Base-by-base conservation (phyloP, 768 basidiomycete species). In the Pisolithus orientalis region DNA sequence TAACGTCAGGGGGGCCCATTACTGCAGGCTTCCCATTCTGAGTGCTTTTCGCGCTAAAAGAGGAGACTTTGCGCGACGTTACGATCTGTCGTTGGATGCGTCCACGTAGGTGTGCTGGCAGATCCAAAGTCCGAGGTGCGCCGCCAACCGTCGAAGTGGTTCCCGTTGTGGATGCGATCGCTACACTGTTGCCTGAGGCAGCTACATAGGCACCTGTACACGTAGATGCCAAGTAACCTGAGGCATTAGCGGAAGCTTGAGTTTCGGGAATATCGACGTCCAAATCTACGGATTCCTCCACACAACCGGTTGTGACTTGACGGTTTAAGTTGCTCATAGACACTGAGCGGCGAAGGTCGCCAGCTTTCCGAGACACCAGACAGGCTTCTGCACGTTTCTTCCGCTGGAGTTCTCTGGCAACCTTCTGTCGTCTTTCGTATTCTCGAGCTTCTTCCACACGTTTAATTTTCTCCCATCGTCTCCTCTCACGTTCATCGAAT, bases 161-260 rank as follows among this genome's bases (percentile, higher is more conserved):
- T 1, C 90, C 92, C 38, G 89, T 87, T 24, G 86, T 88, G 2
- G 94, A 96, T 1, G 95, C 94, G 62, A 98, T 84, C 38, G 82
- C 79, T 44, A 97, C 93, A 56, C 90, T 94, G 70, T 99, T 98
- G 6, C 94, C 94, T 7, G 94, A 97, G 2, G 95, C 95, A 37
- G 93, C 92, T 51, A 90, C 77, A 64, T 93, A 92, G 11, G 75
- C 77, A 31, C 75, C 71, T 8, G 65, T 65, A 32, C 76, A 75
- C 1, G 68, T 68, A 6, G 86, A 85, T 5, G 78, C 77, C 5
- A 83, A 72, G 62, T 83, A 88, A 5, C 87, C 85, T 2, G 87
- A 89, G 10, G 85, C 84, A 51, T 83, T 79, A 13, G 75, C 76
- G 3, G 84, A 86, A 49, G 80, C 80, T 27, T 67, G 60, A 34